Evolutionary conservation across 1,284 basidiomycete species (phyloP), one percentile per base, ranked within the genome.

Genomic region (Rhodotorula mucilaginosa): DNA sequence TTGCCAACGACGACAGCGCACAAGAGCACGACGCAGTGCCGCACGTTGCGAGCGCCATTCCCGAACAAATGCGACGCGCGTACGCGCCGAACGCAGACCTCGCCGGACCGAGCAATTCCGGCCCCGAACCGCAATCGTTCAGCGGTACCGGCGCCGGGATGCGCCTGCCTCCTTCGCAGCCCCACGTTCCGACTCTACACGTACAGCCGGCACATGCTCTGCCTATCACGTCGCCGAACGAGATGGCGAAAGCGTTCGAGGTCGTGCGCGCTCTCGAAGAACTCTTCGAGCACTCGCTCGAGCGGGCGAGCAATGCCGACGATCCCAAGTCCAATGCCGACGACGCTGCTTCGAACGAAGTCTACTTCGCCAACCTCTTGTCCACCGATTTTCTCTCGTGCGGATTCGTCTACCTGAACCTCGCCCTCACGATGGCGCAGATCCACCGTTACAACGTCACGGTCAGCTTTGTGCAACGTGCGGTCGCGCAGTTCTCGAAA

Each of bases 351-450:
- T 63, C 73, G 49, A 76, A 76, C 64, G 72, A 74, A 34, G 60
- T 68, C 15, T 76, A 76, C 65, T 68, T 76, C 15, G 66, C 70
- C 23, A 68, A 72, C 61, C 65, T 76, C 57, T 68, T 76, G 48
- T 61, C 71, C 47, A 63, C 71, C 52, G 72, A 71, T 63, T 71
- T 59, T 23, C 68, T 74, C 51, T 70, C 74, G 5, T 68, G 67
- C 29, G 74, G 71, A 16, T 76, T 69, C 68, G 67, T 69, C 58
- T 76, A 74, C 64, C 72, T 76, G 56, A 76, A 76, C 68, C 70
- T 76, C 56, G 72, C 65, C 31, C 54, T 68, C 59, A 74, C 72
- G 23, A 76, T 76, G 74, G 68, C 68, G 15, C 64, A 69, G 52
- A 46, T 72, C 5, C 67, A 72, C 46, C 63, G 68, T 10, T 74